These are phyloP conservation scores for Mycotypha africana DNA, from an alignment of 371 early-diverging fungal species.

Conservation along the genomic window DNA sequence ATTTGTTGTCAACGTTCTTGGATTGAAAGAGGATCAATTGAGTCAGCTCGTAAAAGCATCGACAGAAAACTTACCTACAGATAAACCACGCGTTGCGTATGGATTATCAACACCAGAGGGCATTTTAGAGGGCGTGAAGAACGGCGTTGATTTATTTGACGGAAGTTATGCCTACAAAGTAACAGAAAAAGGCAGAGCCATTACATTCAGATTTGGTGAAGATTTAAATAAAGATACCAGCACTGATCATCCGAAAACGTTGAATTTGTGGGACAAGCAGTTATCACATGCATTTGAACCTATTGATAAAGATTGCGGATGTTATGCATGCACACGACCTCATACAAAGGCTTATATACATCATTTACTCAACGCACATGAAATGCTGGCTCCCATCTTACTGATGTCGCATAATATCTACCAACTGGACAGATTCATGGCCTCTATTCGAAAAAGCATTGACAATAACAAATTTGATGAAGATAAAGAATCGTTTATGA, in stretches of 20 bases:
- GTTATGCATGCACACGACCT: conserved; percentile 59
- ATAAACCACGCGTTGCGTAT: conserved; percentile 46
- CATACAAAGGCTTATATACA: conserved; percentile 75
- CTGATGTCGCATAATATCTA: conserved; percentile 74
- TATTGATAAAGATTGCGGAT: conserved; percentile 54
- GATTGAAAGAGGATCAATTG: conserved; percentile 14
- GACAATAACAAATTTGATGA: conserved; percentile 45
- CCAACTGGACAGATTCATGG: conserved; percentile 60
- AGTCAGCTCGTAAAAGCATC: conserved; percentile 24
- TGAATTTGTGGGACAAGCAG: conserved; percentile 51
- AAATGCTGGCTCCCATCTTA: conserved; percentile 76
- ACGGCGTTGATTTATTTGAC: conserved; percentile 75
- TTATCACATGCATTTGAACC: conserved; percentile 54
- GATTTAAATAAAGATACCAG: neutral
- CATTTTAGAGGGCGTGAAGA: conserved; percentile 52
- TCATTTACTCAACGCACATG: conserved; percentile 69
- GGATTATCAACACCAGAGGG: conserved; percentile 49
- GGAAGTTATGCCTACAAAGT: conserved; percentile 46
- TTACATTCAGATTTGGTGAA: conserved; percentile 34
- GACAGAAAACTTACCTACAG: conserved; percentile 26
- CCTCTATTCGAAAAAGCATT: conserved; percentile 53
- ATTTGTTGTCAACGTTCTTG: conserved; percentile 38
- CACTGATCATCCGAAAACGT: conserved; percentile 22
- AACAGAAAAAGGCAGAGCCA: conserved; percentile 42
- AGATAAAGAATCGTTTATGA: conserved; percentile 40